Evolutionary conservation across 2,329 filamentous ascomycete species (phyloP), one percentile per base, ranked within the genome.

Genomic region (Neophaeococcomyces aloes): DNA sequence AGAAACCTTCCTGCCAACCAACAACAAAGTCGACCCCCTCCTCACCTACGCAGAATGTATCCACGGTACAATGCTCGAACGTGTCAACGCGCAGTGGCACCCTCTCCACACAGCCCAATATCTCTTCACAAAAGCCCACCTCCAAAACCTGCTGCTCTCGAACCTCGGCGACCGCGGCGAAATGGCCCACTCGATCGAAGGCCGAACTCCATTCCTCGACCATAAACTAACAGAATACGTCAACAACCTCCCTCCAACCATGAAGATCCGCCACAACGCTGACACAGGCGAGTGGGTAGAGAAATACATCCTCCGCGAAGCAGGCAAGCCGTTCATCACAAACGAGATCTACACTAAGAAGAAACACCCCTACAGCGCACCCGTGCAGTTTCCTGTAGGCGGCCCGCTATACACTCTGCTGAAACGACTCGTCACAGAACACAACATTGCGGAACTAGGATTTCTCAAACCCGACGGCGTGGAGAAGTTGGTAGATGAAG

Each of bases 251-350:
- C 60, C 60, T 7, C 59, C 59, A 0, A 59, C 54, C 29, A 38
- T 62, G 34, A 63, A 62, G 42, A 57, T 68, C 14, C 48, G 55
- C 7, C 66, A 56, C 48, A 54, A 59, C 27, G 30, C 44, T 1
- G 44, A 44, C 18, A n/a, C n/a, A n/a, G 45, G 47, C n/a, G 31
- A 46, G 10, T 59, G 69, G 31, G 54, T 53, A 1, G 70, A 74
- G 56, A 74, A 76, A 48, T 71, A 67, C 62, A 65, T 75, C 21
- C 61, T 75, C 1, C 65, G 69, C 2, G 67, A 76, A 50, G 72
- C 71, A 0, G 62, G 60, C 15, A 64, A 62, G 45, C 69, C 71
- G 2, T 75, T 67, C 49, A 64, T 75, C 44, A 71, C 71, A 0
- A 58, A 68, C 11, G 72, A 76, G 56, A 53, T 75, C 3, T 75